Percentiles rank a stretch among this genome's conserved stretches.
Conservation (phyloP, 768 basidiomycete species). For the Ephemerocybe angulata region DNA sequence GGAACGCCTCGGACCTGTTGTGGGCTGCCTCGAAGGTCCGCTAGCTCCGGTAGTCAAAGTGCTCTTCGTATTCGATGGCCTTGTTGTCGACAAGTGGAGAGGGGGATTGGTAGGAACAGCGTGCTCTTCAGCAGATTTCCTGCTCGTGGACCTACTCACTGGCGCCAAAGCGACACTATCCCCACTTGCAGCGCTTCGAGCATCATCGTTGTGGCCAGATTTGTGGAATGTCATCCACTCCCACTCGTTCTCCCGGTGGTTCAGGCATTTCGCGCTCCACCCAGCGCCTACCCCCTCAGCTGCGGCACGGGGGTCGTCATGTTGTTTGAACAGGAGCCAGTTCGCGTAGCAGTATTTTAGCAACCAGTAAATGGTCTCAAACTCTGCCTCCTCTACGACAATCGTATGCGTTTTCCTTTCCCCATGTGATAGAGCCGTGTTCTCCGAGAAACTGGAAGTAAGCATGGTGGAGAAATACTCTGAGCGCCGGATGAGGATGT, state of each 20-base stretch:
- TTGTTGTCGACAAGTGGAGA: slow-evolving; percentile 17
- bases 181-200: slow-evolving; percentile 46
- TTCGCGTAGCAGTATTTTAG: slow-evolving; percentile 75
- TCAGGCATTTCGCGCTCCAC: slow-evolving; percentile 59
- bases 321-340: slow-evolving; percentile 65
- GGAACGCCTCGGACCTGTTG: slow-evolving; percentile 18
- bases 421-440: slow-evolving; percentile 30
- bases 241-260: slow-evolving; percentile 52
- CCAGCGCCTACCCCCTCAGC: slow-evolving; percentile 67
- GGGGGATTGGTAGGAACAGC: slow-evolving; percentile 17
- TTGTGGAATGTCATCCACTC: slow-evolving; percentile 66
- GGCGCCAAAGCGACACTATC: slow-evolving; percentile 39
- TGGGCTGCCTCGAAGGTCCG: slow-evolving; percentile 14
- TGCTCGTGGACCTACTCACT: slow-evolving; percentile 26
- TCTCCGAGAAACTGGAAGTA: slow-evolving; percentile 67
- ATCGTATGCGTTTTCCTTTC: slow-evolving; percentile 61
- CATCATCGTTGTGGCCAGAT: slow-evolving; percentile 27
- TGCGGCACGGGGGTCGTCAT: slow-evolving; percentile 64
- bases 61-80: slow-evolving; percentile 17
- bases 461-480: slow-evolving; percentile 80
- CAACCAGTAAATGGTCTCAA: slow-evolving; percentile 75
- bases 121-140: slow-evolving; percentile 28
- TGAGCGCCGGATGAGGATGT: slow-evolving; percentile 68
- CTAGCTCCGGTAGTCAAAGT: slow-evolving; percentile 19
- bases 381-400: slow-evolving; percentile 76